phyloP scores from a whole-genome alignment of 345 rosid genomes.

The Pugionium dolabratum region DNA sequence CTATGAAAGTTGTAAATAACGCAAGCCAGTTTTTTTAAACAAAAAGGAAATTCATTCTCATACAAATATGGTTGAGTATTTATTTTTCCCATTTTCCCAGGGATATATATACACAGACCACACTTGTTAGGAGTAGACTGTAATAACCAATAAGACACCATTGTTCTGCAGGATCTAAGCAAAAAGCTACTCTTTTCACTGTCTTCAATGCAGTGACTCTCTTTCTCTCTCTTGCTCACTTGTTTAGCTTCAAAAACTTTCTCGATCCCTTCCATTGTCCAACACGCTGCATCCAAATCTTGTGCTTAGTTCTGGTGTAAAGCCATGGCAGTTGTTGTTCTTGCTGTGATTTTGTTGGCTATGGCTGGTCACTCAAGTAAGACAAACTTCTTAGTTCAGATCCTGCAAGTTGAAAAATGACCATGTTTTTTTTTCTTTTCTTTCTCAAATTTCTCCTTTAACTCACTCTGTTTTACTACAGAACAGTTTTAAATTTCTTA shows the following conservation, averaged over 20 bases:
- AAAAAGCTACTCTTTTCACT: conserved; percentile 26
- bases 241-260: conserved; percentile 28
- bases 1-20: too few species aligned
- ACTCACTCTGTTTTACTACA: conserved; percentile 18
- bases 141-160: too few species aligned
- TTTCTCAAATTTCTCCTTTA: conserved; percentile 6
- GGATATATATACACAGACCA: too few species aligned
- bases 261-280: background rate
- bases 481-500: background rate
- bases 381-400: conserved; percentile 28
- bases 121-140: too few species aligned
- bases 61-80: too few species aligned
- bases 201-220: conserved; percentile 36
- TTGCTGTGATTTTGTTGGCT: conserved; percentile 53
- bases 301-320: conserved; percentile 18
- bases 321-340: conserved; percentile 33
- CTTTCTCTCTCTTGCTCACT: conserved; percentile 34
- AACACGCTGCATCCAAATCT: conserved; percentile 14
- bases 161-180: conserved; percentile 10
- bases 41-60: too few species aligned
- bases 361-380: conserved; percentile 58
- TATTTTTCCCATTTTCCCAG: too few species aligned
- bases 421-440: background rate
- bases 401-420: background rate
- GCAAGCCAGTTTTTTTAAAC: too few species aligned